A percentile compares a stretch with the other conserved stretches of the same genome.
Conservation (phyloP, 768 basidiomycete genomes). For the Leucocoprinus leucothites region DNA sequence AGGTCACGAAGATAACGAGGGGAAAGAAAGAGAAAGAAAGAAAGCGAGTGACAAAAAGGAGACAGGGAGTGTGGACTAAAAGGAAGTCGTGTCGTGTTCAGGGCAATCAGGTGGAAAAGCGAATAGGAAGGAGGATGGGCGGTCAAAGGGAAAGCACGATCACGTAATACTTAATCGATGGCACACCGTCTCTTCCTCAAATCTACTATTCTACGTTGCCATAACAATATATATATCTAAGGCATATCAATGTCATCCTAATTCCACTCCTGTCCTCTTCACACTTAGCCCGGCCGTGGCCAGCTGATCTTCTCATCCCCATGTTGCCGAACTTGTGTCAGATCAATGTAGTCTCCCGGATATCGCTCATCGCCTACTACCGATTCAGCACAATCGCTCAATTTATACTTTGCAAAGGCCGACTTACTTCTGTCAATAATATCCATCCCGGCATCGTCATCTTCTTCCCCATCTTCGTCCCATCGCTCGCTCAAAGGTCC, state of each 20-base stretch:
- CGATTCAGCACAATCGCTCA: slow-evolving; percentile 4
- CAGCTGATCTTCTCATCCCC: slow-evolving; percentile 60
- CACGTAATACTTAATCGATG: slow-evolving; percentile 11
- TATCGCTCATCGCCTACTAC: slow-evolving; percentile 62
- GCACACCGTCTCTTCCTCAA: not conserved
- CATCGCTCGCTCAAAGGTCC: slow-evolving; percentile 56
- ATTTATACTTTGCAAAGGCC: slow-evolving; percentile 1
- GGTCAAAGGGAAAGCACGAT: slow-evolving; percentile 12
- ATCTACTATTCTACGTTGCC: slow-evolving; percentile 6
- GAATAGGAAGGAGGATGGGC: slow-evolving; percentile 15
- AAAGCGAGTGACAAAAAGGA: slow-evolving; percentile 15
- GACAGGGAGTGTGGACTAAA: slow-evolving; percentile 13
- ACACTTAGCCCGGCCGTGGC: slow-evolving; percentile 60
- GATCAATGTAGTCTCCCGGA: slow-evolving; percentile 75
- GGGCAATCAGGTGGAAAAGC: slow-evolving; percentile 2
- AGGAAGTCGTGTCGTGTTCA: slow-evolving; percentile 9
- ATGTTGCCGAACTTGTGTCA: slow-evolving; percentile 56
- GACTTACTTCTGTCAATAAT: slow-evolving; percentile 72
- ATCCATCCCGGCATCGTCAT: slow-evolving; percentile 50
- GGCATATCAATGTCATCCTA: not conserved
- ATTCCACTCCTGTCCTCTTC: not conserved
- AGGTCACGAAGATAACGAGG: slow-evolving; percentile 2
- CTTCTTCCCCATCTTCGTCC: slow-evolving; percentile 54
- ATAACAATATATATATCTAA: slow-evolving; percentile 4
- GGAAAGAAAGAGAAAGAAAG: not conserved